Conservation (phyloP, 2,329 filamentous ascomycete species). For the Fusarium decemcellulare region DNA sequence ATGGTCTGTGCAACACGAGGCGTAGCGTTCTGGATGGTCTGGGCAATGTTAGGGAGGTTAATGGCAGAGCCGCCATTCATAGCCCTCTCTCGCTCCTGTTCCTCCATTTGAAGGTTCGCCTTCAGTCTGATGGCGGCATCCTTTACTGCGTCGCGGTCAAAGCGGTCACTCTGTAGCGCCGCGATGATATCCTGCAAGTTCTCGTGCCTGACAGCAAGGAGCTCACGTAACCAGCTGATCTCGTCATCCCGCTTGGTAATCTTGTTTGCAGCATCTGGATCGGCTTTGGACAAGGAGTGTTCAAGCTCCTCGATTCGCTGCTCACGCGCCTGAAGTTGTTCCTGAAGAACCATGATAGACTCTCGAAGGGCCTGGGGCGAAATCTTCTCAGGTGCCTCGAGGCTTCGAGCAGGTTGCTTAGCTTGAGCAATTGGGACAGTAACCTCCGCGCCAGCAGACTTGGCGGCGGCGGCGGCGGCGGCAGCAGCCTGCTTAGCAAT, state of each 20-base stretch:
- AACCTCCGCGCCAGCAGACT: slow-evolving; percentile 64
- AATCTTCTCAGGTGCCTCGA: slow-evolving; percentile 83
- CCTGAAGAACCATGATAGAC: slow-evolving; percentile 95
- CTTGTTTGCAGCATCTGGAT: slow-evolving; percentile 84
- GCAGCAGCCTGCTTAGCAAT: slow-evolving; percentile 90
- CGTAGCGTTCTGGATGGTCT: slow-evolving; percentile 82
- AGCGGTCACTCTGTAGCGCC: slow-evolving; percentile 80
- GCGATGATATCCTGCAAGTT: slow-evolving; percentile 94
- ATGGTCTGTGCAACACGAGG: slow-evolving; percentile 89
- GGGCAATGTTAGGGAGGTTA: slow-evolving; percentile 81
- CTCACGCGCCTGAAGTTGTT: slow-evolving; percentile 96
- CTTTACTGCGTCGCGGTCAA: slow-evolving; percentile 84
- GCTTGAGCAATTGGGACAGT: slow-evolving; percentile 39
- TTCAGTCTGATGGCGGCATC: slow-evolving; percentile 94
- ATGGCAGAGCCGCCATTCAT: slow-evolving; percentile 78
- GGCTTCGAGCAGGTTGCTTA: slow-evolving; percentile 50
- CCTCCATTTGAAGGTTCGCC: slow-evolving; percentile 97
- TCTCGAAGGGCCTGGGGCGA: slow-evolving; percentile 95
- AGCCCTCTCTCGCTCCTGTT: slow-evolving; percentile 91
- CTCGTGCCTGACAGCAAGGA: slow-evolving; percentile 89
- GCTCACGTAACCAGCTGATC: slow-evolving; percentile 93
- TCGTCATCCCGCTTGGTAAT: slow-evolving; percentile 94
- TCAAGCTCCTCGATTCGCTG: slow-evolving; percentile 90
- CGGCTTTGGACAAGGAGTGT: slow-evolving; percentile 75
- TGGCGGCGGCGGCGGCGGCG: slow-evolving; percentile 84